A percentile compares a stretch with the other conserved stretches of the same genome.
phyloP scores from a whole-genome alignment of 306 rosid genomes.

The Sechiopsis laciniata region DNA sequence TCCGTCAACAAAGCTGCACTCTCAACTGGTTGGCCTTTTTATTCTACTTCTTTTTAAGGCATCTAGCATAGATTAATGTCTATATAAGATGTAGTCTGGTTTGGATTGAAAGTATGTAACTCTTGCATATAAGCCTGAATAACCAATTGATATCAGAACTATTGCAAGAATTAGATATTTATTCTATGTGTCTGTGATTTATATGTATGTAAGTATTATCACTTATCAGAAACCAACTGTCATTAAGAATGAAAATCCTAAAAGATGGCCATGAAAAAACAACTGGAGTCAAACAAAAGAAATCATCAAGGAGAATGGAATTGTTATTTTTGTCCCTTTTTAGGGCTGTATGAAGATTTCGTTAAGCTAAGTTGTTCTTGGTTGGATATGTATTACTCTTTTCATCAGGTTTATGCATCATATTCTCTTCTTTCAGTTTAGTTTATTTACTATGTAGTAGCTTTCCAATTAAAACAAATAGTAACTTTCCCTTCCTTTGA shows the following conservation, averaged over 20 bases:
- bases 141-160: conserved; percentile 3
- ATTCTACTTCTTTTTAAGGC: not conserved
- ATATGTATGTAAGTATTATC: too few species aligned
- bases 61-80: not conserved
- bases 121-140: not conserved
- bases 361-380: not conserved
- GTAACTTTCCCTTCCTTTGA: too few species aligned
- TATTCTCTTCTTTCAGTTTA: not conserved
- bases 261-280: not conserved
- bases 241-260: not conserved
- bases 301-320: not conserved
- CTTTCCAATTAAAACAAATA: too few species aligned
- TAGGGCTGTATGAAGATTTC: not conserved
- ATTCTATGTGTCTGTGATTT: not conserved
- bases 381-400: not conserved
- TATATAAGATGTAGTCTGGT: not conserved
- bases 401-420: conserved; percentile 7
- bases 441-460: too few species aligned
- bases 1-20: not conserved
- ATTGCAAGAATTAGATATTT: not conserved
- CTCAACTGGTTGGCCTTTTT: not conserved
- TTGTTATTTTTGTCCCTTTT: not conserved
- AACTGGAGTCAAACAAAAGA: not conserved
- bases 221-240: not conserved
- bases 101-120: not conserved